A percentile compares a stretch with the other conserved stretches of the same genome.
phyloP scores from a whole-genome alignment of 306 rosid genomes.

The Gynostemma pentaphyllum region DNA sequence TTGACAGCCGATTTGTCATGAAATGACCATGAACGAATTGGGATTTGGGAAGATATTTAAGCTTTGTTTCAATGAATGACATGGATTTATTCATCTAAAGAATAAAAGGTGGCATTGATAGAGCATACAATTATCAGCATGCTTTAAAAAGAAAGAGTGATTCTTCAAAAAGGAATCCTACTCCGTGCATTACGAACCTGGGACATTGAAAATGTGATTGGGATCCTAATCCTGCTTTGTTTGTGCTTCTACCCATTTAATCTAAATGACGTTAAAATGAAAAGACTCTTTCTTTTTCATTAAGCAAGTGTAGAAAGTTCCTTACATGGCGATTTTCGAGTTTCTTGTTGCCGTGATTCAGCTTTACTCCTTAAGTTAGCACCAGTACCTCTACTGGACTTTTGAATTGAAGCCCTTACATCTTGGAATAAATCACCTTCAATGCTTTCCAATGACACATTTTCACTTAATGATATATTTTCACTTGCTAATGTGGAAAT shows the following conservation, averaged over 20 bases:
- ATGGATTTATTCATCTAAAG: background rate
- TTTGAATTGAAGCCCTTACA: slow-evolving; percentile 91
- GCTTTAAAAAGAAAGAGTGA: background rate
- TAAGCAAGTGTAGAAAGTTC: slow-evolving; percentile 4
- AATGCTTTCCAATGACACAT: slow-evolving; percentile 45
- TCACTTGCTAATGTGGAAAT: slow-evolving; percentile 66
- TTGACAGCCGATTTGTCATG: background rate
- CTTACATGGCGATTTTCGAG: slow-evolving; percentile 32
- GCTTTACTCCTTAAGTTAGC: slow-evolving; percentile 21
- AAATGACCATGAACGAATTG: background rate
- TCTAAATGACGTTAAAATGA: background rate
- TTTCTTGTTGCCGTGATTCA: slow-evolving; percentile 11
- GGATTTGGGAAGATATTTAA: background rate
- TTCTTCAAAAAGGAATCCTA: background rate
- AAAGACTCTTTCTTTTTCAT: background rate
- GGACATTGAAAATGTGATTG: background rate
- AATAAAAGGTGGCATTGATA: background rate
- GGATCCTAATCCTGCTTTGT: too few relatives aligned
- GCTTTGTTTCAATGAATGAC: background rate
- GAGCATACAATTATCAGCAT: background rate
- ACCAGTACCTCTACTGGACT: slow-evolving; percentile 34
- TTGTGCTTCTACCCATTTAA: background rate
- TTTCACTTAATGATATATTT: slow-evolving; percentile 58
- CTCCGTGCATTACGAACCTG: background rate
- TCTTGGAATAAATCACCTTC: slow-evolving; percentile 73